A percentile compares a stretch with the other conserved stretches of the same genome.
These are phyloP conservation scores for Rhodocollybia butyracea DNA, from an alignment of 768 basidiomycete species.

Conservation along the genomic window DNA sequence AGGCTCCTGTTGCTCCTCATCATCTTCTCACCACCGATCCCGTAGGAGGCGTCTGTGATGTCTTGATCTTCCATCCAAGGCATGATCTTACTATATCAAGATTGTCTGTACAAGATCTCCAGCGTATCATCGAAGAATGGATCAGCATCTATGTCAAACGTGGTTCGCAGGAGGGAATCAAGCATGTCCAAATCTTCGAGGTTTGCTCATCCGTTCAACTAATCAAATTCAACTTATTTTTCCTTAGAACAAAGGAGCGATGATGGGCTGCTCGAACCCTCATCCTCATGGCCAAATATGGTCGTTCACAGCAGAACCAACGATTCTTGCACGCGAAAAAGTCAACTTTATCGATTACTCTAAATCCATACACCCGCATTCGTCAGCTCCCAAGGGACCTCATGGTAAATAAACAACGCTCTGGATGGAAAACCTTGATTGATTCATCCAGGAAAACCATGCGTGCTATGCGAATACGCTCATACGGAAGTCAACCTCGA, in stretches of 20 bases:
- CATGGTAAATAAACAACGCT: conserved; percentile 26
- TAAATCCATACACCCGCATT: conserved; percentile 25
- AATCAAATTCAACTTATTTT: conserved; percentile 1
- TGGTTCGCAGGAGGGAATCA: conserved; percentile 61
- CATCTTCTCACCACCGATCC: conserved; percentile 64
- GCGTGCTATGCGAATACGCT: conserved; percentile 80
- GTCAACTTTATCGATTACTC: conserved; percentile 51
- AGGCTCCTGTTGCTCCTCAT: conserved; percentile 47
- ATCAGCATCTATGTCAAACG: conserved; percentile 56
- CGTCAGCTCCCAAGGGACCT: conserved; percentile 54
- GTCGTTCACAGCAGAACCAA: conserved; percentile 73
- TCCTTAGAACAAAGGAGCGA: conserved; percentile 79
- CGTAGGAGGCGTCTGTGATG: conserved; percentile 82
- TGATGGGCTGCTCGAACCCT: conserved; percentile 95
- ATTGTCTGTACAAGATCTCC: conserved; percentile 55
- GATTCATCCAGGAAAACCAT: conserved; percentile 44
- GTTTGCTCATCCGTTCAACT: conserved; percentile 31
- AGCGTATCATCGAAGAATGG: conserved; percentile 72
- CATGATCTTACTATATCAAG: conserved; percentile 84
- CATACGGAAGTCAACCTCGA: conserved; percentile 51
- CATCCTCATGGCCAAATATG: conserved; percentile 93
- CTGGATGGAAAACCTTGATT: background rate
- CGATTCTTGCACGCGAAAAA: conserved; percentile 67
- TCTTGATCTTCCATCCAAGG: conserved; percentile 80
- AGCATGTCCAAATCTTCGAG: conserved; percentile 90